These are phyloP conservation scores for Brachypodium distachyon DNA, from an alignment of 202 grass and related monocot species.

Conservation along the genomic window DNA sequence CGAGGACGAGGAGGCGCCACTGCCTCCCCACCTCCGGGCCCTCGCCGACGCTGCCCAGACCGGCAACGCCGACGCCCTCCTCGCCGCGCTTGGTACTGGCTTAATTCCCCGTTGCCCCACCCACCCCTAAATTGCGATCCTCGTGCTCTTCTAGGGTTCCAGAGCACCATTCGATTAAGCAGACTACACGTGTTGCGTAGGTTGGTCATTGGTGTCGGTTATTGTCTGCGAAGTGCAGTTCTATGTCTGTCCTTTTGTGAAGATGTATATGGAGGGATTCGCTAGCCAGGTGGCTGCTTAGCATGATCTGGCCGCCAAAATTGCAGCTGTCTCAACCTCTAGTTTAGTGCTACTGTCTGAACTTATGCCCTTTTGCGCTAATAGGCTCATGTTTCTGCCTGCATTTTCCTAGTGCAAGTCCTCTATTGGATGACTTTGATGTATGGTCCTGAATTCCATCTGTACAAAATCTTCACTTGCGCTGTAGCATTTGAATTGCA, in stretches of 20 bases:
- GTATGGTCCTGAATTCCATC: not conserved
- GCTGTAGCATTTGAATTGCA: not conserved
- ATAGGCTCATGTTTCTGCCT: not conserved
- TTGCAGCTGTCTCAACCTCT: not conserved
- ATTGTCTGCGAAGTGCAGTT: not conserved
- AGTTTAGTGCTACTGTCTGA: not conserved
- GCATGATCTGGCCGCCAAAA: not conserved
- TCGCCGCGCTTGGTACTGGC: conserved; percentile 53
- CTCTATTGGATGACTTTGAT: not conserved
- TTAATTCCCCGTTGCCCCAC: not conserved
- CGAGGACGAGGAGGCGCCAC: conserved; percentile 48
- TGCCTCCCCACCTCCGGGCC: conserved; percentile 66
- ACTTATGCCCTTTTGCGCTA: not conserved
- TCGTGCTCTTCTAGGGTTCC: not conserved
- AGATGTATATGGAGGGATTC: not conserved
- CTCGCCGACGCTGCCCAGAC: conserved; percentile 70
- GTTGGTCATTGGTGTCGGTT: not conserved
- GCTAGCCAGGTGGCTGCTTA: not conserved
- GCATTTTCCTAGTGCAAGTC: not conserved
- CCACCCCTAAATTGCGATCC: not conserved
- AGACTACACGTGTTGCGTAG: not conserved
- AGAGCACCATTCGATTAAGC: not conserved
- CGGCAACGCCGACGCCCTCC: conserved; percentile 58
- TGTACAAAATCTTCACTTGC: not conserved
- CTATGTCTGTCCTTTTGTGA: not conserved